Base-by-base conservation (phyloP, 345 rosid genomes). In the Sisymbrium altissimum region DNA sequence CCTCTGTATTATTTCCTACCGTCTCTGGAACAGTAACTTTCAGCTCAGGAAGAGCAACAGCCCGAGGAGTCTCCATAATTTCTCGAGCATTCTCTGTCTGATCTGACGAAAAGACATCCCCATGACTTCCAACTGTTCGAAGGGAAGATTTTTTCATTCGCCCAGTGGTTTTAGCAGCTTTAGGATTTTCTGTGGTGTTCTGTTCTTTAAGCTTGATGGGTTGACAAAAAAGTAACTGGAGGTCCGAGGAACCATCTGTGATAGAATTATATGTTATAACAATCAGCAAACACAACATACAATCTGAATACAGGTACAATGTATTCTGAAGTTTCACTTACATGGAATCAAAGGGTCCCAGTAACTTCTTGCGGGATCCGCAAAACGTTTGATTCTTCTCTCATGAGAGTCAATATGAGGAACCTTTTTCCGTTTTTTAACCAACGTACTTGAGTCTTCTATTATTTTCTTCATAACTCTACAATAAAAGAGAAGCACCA, bases 291-390 rank as follows among this genome's bases (percentile, higher is more conserved):
- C 63, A 64, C 18, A 62, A 29, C 50, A 50, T 62, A 66, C 56
- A 54, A 45, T 17, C n/a, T 30, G 3, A 23, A 53, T 65, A 57
- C 58, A 61, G 13, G 29, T 48, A 9, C 14, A 7, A 29, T 23
- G 11, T 8, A 58, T n/a, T 17, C 9, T 53, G 35, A 65, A 14
- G 46, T 57, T 53, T 17, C 19, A 76, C 88, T 80, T 75, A 94
- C 98, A 83, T 21, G 90, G 84, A 77, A 94, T 62, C 74, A 84
- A 68, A 68, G 96, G 86, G 64, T 81, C 84, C 52, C 29, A 71
- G 78, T 86, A 84, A 77, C 64, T 63, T 72, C 18, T 68, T 23
- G 75, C 71, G 41, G 60, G 85, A 73, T 76, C 54, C 46, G 86
- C 72, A 55, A 80, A 41, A 50, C 68, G 79, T 73, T 30, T 49